phyloP scores from a whole-genome alignment of 768 basidiomycete species.

The Lanmaoa rubissima region DNA sequence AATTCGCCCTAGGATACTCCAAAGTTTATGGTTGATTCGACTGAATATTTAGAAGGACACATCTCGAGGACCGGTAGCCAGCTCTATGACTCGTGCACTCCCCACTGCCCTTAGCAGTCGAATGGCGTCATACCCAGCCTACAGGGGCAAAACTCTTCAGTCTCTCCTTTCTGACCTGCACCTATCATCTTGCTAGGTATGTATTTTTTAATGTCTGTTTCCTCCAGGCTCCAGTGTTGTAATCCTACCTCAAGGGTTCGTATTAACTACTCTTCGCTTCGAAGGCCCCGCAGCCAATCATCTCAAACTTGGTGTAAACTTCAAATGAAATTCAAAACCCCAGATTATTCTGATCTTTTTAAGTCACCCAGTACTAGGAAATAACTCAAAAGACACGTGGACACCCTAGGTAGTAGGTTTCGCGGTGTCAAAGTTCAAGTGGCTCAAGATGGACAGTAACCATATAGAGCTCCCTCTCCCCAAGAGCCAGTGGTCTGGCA shows the following conservation, averaged over 20 bases:
- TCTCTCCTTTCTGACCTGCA: not conserved
- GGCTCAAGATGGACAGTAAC: not conserved
- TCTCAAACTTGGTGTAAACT: not conserved
- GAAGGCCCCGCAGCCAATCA: not conserved
- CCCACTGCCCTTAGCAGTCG: not conserved
- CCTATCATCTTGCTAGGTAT: not conserved
- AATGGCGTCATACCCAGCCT: not conserved
- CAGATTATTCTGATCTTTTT: not conserved
- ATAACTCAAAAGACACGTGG: not conserved
- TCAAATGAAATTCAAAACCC: not conserved
- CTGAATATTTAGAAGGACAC: not conserved
- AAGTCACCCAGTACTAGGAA: not conserved
- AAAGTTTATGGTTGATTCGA: not conserved
- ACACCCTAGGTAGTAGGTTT: not conserved
- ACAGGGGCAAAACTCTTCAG: not conserved
- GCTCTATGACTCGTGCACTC: not conserved
- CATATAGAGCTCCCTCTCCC: conserved; percentile 4
- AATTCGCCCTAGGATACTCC: too few species aligned
- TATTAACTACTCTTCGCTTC: not conserved
- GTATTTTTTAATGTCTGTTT: not conserved
- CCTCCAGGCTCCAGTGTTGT: not conserved
- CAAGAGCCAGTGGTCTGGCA: not conserved
- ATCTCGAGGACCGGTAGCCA: not conserved
- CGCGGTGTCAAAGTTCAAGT: not conserved
- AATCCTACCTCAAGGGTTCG: not conserved